A percentile compares a stretch with the other conserved stretches of the same genome.
phyloP scores from a whole-genome alignment of 1,284 basidiomycete species.

The Apiotrichum siamense region DNA sequence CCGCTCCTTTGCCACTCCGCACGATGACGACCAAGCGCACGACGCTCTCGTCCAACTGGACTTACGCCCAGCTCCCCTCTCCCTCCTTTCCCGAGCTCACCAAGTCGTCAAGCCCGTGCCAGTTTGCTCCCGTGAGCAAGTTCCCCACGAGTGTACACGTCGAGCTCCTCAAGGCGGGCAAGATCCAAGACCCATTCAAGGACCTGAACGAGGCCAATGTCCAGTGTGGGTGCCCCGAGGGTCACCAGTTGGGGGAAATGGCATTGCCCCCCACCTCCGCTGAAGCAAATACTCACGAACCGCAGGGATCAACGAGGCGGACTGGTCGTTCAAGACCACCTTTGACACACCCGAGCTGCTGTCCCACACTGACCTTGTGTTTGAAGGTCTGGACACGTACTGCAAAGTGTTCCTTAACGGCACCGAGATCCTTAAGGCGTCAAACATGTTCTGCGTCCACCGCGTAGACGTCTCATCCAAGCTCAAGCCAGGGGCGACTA shows the following conservation, averaged over 20 bases:
- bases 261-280: not conserved
- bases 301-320: slow-evolving; percentile 74
- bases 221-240: slow-evolving; percentile 72
- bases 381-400: slow-evolving; percentile 85
- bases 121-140: slow-evolving; percentile 8
- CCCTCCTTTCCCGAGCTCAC: not conserved
- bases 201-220: slow-evolving; percentile 78
- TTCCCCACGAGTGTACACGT: slow-evolving; percentile 78
- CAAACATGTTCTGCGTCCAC: slow-evolving; percentile 73
- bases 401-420: slow-evolving; percentile 67
- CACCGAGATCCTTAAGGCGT: slow-evolving; percentile 54
- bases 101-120: not conserved
- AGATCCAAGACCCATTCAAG: slow-evolving; percentile 71
- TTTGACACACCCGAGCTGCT: slow-evolving; percentile 57
- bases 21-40: not conserved
- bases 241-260: not conserved
- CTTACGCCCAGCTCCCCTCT: not conserved
- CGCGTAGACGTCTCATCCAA: slow-evolving; percentile 56
- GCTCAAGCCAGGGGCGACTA: slow-evolving; percentile 52
- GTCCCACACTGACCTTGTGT: slow-evolving; percentile 60
- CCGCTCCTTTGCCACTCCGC: no score
- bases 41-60: not conserved
- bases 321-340: slow-evolving; percentile 73
- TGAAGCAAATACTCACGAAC: not conserved
- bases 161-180: slow-evolving; percentile 64